Evolutionary conservation across 495 filamentous ascomycete species (phyloP).

Genomic region (Neurospora hispaniola): DNA sequence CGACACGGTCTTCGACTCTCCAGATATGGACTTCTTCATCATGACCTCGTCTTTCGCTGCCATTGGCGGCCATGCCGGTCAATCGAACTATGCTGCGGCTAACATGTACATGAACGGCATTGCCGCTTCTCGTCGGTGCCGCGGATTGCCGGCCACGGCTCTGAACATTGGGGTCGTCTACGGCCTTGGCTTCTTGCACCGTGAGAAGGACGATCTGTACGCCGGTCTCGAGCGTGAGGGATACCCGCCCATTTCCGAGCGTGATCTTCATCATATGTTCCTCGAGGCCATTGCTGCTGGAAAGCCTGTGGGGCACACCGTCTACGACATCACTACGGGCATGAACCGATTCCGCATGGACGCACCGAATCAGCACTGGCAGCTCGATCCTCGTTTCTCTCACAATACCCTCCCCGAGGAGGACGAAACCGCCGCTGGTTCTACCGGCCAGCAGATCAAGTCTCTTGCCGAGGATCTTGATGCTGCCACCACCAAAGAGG

Average conservation of each 20-base stretch:
- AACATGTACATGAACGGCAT: conserved; percentile 46
- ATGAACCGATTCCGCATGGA: conserved; percentile 23
- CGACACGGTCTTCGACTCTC: conserved; percentile 20
- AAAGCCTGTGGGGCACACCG: conserved; percentile 11
- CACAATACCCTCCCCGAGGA: conserved; percentile 21
- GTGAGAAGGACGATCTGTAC: conserved; percentile 33
- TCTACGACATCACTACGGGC: conserved; percentile 30
- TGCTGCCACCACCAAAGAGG: conserved; percentile 2
- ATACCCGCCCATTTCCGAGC: conserved; percentile 46
- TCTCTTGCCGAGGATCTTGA: conserved; percentile 19
- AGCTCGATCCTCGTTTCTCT: conserved; percentile 29
- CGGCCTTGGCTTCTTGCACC: conserved; percentile 46
- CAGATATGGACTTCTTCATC: conserved; percentile 37
- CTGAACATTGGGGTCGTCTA: conserved; percentile 49
- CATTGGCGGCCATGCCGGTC: conserved; percentile 35
- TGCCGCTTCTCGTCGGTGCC: conserved; percentile 23
- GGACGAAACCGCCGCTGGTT: background rate
- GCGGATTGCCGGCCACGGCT: conserved; percentile 29
- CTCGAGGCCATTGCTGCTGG: conserved; percentile 43
- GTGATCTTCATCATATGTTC: conserved; percentile 50
- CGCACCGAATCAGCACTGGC: conserved; percentile 24
- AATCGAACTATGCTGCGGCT: conserved; percentile 46
- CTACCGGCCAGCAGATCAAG: background rate
- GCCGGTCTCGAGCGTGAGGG: conserved; percentile 31
- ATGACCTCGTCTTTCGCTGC: conserved; percentile 40